Evolutionary conservation across 306 rosid genomes (phyloP), one percentile per base, ranked within the genome.

Genomic region (Abrus pulchellus): DNA sequence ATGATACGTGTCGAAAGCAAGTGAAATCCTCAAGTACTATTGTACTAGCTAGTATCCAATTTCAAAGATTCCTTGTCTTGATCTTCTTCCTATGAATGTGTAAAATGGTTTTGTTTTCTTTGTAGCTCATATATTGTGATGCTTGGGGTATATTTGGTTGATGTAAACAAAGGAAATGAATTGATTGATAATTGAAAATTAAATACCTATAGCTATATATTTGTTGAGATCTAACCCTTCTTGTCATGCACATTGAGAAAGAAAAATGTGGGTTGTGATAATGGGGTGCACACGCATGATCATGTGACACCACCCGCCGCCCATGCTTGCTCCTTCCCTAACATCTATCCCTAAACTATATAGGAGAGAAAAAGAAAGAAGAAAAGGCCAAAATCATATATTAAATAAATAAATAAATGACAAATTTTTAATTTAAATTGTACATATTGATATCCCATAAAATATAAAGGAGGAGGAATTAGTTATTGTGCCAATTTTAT

Each of bases 211-310:
- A 47, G 69, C 20, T 59, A 64, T 47, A 7, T 54, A 40, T 41
- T 32, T 60, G 60, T 68, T 70, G 11, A 74, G 28, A 60, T 45
- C 60, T 29, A 32, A 44, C 49, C 50, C 74, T 57, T 54, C 75
- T 36, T 76, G 83, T 56, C 44, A 55, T 53, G 76, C 38, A 10
- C 50, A 52, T 32, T 40, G 14, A 49, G 6, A 76, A 49, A 41
- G 48, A 62, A 32, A 11, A 33, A 45, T 28, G 41, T 8, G 80
- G 91, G 89, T 84, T 73, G 86, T 74, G 34, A 61, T 50, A 82
- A 74, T 91, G 97, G 92, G 92, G 89, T 89, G 90, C 90, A 89
- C 81, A 66, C 64, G 80, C 75, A 71, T 52, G 81, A 71, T 68
- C 76, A 68, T 68, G 85, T 78, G 84, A 86, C 83, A 83, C 52